Conservation (phyloP, 192 early-diverging fungal genomes). For the Geranomyces variabilis region DNA sequence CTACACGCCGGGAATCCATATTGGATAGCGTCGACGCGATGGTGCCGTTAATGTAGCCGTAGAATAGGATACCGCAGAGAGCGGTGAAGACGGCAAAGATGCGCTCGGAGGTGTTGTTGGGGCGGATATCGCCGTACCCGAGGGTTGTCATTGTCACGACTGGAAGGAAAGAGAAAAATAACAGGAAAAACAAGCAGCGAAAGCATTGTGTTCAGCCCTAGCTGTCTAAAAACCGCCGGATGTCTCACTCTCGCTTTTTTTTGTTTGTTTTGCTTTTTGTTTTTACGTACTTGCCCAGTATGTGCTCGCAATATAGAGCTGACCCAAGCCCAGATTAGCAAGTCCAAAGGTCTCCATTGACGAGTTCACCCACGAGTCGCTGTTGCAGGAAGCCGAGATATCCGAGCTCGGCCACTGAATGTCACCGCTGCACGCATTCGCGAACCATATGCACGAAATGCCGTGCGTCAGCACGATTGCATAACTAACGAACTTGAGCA, state of each 20-base stretch:
- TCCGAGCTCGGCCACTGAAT: constrained; percentile 20
- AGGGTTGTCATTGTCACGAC: constrained; percentile 57
- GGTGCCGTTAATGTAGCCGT: constrained; percentile 59
- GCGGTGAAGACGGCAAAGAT: constrained; percentile 48
- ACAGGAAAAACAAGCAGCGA: neutral
- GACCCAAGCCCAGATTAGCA: constrained; percentile 18
- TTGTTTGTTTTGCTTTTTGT: too few relatives aligned
- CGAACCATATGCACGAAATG: constrained; percentile 53
- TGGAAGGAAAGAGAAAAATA: constrained; percentile 17
- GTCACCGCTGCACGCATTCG: constrained; percentile 43
- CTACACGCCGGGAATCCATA: constrained; percentile 57
- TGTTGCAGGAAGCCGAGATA: constrained; percentile 27
- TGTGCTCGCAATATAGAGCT: constrained; percentile 42
- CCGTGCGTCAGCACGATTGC: constrained; percentile 43
- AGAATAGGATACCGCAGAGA: constrained; percentile 49
- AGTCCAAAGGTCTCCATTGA: neutral
- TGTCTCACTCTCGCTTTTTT: neutral
- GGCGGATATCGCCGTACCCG: constrained; percentile 56
- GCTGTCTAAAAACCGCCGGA: neutral
- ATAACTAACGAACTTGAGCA: constrained; percentile 51
- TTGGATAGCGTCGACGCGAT: constrained; percentile 59
- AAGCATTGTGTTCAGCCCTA: too few relatives aligned
- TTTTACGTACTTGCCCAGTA: constrained; percentile 52
- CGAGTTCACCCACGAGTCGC: constrained; percentile 37
- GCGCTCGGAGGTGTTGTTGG: constrained; percentile 50